Evolutionary conservation across 2,329 filamentous ascomycete species (phyloP).

Genomic region (Colletotrichum tropicicola): DNA sequence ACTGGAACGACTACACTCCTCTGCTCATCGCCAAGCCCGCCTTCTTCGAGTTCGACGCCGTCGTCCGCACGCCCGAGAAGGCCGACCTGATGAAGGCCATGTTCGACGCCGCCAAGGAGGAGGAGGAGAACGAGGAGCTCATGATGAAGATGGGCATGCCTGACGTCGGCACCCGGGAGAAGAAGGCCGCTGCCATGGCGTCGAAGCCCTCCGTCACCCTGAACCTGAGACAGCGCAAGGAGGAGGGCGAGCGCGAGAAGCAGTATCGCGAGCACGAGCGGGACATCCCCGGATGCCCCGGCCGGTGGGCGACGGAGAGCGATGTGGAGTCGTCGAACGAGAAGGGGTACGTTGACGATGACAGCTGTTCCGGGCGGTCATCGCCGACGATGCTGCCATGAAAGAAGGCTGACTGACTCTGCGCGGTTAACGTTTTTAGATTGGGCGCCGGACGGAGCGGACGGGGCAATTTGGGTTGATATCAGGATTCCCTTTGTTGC

Average conservation of each 20-base stretch:
- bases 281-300: constrained; percentile 28
- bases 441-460: not conserved
- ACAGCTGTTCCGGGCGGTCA: constrained; percentile 25
- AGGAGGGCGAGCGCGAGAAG: constrained; percentile 24
- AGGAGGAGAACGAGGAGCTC: constrained; percentile 38
- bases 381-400: constrained; percentile 21
- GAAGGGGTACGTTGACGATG: constrained; percentile 28
- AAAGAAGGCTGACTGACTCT: not conserved
- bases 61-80: constrained; percentile 38
- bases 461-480: not conserved
- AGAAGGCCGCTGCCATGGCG: constrained; percentile 13
- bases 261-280: constrained; percentile 26
- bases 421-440: not conserved
- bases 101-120: constrained; percentile 45
- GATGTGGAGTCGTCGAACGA: constrained; percentile 28
- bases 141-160: constrained; percentile 32
- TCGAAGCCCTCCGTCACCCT: constrained; percentile 15
- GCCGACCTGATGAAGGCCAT: constrained; percentile 39
- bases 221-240: constrained; percentile 22
- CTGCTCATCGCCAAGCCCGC: constrained; percentile 54
- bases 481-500: constrained; percentile 10
- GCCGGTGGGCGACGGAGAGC: constrained; percentile 28
- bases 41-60: constrained; percentile 48
- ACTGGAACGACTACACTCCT: constrained; percentile 54
- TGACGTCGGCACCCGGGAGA: constrained; percentile 11